phyloP scores from a whole-genome alignment of 2,329 filamentous ascomycete genomes.

The Fusarium austroafricanum region DNA sequence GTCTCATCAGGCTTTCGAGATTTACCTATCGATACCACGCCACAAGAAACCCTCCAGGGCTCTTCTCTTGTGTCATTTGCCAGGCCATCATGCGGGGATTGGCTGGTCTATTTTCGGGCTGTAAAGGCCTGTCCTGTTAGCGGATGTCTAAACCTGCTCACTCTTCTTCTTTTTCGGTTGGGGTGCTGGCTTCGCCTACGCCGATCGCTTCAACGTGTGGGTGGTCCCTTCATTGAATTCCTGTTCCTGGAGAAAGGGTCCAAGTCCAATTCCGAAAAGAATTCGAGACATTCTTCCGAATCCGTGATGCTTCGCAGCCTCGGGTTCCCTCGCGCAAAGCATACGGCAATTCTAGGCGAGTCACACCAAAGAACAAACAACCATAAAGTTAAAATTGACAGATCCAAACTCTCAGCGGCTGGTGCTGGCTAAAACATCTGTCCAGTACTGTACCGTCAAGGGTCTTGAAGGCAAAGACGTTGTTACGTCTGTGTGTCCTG shows the following conservation, averaged over 20 bases:
- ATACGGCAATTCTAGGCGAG: slow-evolving; percentile 21
- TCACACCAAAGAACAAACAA: slow-evolving; percentile 12
- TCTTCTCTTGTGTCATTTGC: slow-evolving; percentile 39
- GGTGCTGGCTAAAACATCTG: slow-evolving; percentile 22
- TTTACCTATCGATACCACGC: slow-evolving; percentile 18
- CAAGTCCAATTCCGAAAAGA: slow-evolving; percentile 9
- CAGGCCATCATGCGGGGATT: slow-evolving; percentile 39
- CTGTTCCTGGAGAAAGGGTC: slow-evolving; percentile 21
- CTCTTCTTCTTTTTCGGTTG: slow-evolving; percentile 19
- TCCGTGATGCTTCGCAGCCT: slow-evolving; percentile 14
- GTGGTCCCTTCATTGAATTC: slow-evolving; percentile 7
- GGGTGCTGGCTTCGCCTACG: slow-evolving; percentile 29
- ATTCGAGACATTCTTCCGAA: slow-evolving; percentile 14
- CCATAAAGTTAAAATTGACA: slow-evolving; percentile 9
- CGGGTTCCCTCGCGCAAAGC: slow-evolving; percentile 26
- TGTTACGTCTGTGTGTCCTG: slow-evolving; percentile 31
- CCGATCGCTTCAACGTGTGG: slow-evolving; percentile 31
- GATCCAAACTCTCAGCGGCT: slow-evolving; percentile 1
- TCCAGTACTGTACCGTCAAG: not conserved
- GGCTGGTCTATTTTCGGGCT: slow-evolving; percentile 41
- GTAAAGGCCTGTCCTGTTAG: slow-evolving; percentile 17
- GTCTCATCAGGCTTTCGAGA: slow-evolving; percentile 25
- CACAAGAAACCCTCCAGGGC: slow-evolving; percentile 19
- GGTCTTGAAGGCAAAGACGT: slow-evolving; percentile 17
- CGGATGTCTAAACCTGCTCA: slow-evolving; percentile 31